A percentile compares a stretch with the other conserved stretches of the same genome.
Conservation (phyloP, 768 basidiomycete species). For the Coprinopsis cinerea region DNA sequence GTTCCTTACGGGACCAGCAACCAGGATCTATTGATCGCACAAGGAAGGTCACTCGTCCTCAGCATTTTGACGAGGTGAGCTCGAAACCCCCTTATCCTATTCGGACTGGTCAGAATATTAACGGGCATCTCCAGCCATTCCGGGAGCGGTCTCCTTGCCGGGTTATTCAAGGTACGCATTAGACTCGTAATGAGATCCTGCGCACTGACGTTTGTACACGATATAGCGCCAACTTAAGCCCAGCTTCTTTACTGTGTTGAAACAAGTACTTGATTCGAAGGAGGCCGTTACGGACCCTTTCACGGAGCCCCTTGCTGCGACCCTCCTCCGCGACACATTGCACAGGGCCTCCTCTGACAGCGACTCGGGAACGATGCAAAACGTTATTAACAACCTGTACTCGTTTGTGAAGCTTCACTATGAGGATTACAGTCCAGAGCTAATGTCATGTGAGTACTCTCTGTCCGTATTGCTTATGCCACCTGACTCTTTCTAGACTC, state of each 20-base stretch:
- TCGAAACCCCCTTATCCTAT: not conserved
- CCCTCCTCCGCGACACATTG: slow-evolving; percentile 53
- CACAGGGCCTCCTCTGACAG: slow-evolving; percentile 41
- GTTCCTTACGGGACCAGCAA: slow-evolving; percentile 37
- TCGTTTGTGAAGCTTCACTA: slow-evolving; percentile 52
- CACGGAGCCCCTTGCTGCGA: slow-evolving; percentile 35
- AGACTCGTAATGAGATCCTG: slow-evolving; percentile 1
- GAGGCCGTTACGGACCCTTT: slow-evolving; percentile 24
- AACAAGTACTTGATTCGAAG: slow-evolving; percentile 36
- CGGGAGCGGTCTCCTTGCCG: slow-evolving; percentile 49
- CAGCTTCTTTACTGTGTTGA: slow-evolving; percentile 50
- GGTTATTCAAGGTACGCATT: slow-evolving; percentile 48
- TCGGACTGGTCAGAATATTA: not conserved
- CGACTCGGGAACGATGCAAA: slow-evolving; percentile 45
- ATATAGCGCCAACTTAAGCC: slow-evolving; percentile 38
- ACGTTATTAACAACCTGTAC: slow-evolving; percentile 51
- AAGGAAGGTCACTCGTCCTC: slow-evolving; percentile 52
- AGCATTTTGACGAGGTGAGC: slow-evolving; percentile 41
- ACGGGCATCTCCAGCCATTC: slow-evolving; percentile 37
- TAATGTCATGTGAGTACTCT: slow-evolving; percentile 48
- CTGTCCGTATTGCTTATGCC: not conserved
- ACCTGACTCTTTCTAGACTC: slow-evolving; percentile 35
- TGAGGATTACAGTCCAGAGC: slow-evolving; percentile 41
- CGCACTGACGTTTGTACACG: not conserved
- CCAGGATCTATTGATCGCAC: slow-evolving; percentile 54